phyloP scores from a whole-genome alignment of 805 yeast genomes.

The Cyberlindnera samutprakarnensis region DNA sequence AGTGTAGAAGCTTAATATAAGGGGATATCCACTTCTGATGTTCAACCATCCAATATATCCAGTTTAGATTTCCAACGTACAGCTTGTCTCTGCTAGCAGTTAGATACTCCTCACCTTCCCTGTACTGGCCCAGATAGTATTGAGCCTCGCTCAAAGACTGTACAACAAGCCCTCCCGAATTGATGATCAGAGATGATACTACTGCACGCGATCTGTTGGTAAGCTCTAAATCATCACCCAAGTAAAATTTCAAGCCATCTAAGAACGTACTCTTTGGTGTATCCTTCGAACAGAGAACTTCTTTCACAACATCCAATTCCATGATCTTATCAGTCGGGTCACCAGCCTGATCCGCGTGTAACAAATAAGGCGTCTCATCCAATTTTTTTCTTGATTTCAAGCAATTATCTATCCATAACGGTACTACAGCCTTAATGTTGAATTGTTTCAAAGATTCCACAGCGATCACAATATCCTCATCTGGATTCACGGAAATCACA shows the following conservation, averaged over 20 bases:
- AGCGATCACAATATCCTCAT: slow-evolving; percentile 55
- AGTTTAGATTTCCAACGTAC: slow-evolving; percentile 57
- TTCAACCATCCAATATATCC: slow-evolving; percentile 68
- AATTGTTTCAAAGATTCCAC: slow-evolving; percentile 30
- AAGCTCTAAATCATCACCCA: slow-evolving; percentile 50
- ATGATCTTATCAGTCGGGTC: slow-evolving; percentile 5
- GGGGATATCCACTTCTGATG: slow-evolving; percentile 52
- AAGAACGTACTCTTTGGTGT: slow-evolving; percentile 25
- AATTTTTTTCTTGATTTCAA: slow-evolving; percentile 42
- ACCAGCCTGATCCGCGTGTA: slow-evolving; percentile 9
- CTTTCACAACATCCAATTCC: slow-evolving; percentile 10
- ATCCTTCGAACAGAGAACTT: slow-evolving; percentile 6
- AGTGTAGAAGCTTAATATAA: slow-evolving; percentile 47
- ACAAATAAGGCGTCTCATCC: slow-evolving; percentile 44
- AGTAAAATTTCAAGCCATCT: slow-evolving; percentile 37
- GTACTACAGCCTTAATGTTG: slow-evolving; percentile 55
- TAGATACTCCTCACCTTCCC: slow-evolving; percentile 50
- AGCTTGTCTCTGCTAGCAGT: slow-evolving; percentile 34
- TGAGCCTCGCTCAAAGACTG: slow-evolving; percentile 25
- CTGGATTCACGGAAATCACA: slow-evolving; percentile 50
- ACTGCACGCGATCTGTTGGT: slow-evolving; percentile 34
- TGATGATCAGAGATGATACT: slow-evolving; percentile 36
- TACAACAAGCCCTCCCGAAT: slow-evolving; percentile 48
- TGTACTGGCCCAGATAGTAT: slow-evolving; percentile 54
- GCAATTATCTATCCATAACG: slow-evolving; percentile 77